Evolutionary conservation across 129 eudicot genomes (phyloP).

Genomic region (carrot (Daucus carota)): DH1_v3.0 NC_030385.2:41475001-41475500

Average conservation of each 20-base stretch:
- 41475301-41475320: conserved; percentile 73
- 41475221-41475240: not conserved
- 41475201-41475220: not conserved
- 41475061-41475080: not conserved
- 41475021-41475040: not conserved
- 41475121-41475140: not conserved
- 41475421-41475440: not conserved
- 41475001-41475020: not conserved
- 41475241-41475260: not conserved
- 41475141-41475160: not conserved
- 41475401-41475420: conserved; percentile 9
- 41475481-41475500: not conserved
- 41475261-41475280: not conserved
- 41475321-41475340: conserved; percentile 86
- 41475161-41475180: not conserved
- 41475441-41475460: not conserved
- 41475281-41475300: conserved; percentile 70
- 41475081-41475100: not conserved
- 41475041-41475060: not conserved
- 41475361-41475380: conserved; percentile 98
- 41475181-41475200: not conserved
- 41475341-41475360: conserved; percentile 99
- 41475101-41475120: not conserved
- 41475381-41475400: conserved; percentile 98
- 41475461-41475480: not conserved